Evolutionary conservation across 768 basidiomycete species (phyloP).

Genomic region (Dioszegia aurantiaca): DNA sequence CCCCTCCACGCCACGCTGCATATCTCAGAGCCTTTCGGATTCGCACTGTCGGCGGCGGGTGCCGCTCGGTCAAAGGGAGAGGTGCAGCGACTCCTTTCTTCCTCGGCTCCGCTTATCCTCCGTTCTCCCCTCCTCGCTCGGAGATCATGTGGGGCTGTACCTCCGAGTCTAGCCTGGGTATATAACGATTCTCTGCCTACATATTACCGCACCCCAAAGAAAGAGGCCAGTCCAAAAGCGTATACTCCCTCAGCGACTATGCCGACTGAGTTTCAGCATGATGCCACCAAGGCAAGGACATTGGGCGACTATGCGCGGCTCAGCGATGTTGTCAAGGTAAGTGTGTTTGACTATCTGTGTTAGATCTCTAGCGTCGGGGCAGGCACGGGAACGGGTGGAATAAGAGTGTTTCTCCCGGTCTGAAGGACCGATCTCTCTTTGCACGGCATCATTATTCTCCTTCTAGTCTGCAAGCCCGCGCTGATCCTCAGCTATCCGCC

Average conservation of each 20-base stretch:
- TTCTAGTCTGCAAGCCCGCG: not conserved
- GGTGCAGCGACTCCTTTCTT: constrained; percentile 2
- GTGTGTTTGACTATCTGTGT: too few species aligned
- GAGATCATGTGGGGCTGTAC: too few species aligned
- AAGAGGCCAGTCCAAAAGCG: not conserved
- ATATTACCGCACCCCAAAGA: too few species aligned
- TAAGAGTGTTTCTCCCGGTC: not conserved
- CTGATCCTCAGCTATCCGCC: constrained; percentile 35
- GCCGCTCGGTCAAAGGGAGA: not conserved
- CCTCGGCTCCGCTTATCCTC: not conserved
- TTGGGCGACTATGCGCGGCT: constrained; percentile 25
- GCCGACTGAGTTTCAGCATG: constrained; percentile 9
- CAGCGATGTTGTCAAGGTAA: constrained; percentile 36
- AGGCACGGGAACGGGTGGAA: too few species aligned
- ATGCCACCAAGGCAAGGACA: constrained; percentile 19
- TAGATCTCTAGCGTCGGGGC: not conserved
- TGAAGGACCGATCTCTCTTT: too few species aligned
- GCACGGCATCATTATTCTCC: too few species aligned
- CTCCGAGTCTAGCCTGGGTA: too few species aligned
- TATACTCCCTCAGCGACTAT: not conserved
- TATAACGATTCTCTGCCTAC: too few species aligned
- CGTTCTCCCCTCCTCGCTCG: too few species aligned
- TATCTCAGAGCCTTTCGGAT: too few species aligned
- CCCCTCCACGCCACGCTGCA: too few species aligned
- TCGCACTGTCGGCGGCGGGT: too few species aligned